Evolutionary conservation across 306 rosid species (phyloP).

Genomic region (Prunus armeniaca): DNA sequence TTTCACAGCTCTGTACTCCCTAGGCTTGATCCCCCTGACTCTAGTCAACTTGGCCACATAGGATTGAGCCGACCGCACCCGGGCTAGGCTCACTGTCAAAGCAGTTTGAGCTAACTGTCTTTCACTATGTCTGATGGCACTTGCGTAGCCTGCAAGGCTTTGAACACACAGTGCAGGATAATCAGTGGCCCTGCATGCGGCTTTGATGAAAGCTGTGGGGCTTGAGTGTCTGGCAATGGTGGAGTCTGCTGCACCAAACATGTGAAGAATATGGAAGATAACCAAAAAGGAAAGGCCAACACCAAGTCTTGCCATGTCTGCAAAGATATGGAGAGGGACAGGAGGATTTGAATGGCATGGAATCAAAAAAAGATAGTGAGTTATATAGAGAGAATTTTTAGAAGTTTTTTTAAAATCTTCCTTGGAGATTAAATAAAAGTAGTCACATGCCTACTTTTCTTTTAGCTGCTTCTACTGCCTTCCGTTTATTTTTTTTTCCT

Average conservation of each 20-base stretch:
- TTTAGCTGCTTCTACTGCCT: not conserved
- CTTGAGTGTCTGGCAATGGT: constrained; percentile 19
- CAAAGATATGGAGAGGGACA: not conserved
- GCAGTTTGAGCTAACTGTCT: constrained; percentile 58
- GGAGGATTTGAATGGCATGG: not conserved
- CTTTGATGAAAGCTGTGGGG: constrained; percentile 47
- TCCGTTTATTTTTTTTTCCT: not conserved
- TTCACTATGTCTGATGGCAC: constrained; percentile 43
- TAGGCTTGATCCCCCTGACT: constrained; percentile 35
- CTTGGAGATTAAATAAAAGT: constrained; percentile 5
- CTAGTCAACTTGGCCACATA: constrained; percentile 47
- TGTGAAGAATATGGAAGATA: constrained; percentile 28
- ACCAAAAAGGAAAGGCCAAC: constrained; percentile 22
- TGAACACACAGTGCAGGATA: constrained; percentile 62
- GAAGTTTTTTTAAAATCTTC: not conserved
- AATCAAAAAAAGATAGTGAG: not conserved
- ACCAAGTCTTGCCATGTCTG: constrained; percentile 39
- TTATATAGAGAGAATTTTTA: constrained; percentile 15
- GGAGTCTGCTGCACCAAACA: constrained; percentile 15
- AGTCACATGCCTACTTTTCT: constrained; percentile 10
- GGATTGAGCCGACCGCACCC: constrained; percentile 38
- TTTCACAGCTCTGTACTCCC: constrained; percentile 52
- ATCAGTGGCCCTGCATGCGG: constrained; percentile 56
- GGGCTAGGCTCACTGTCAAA: constrained; percentile 58
- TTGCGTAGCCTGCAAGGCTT: constrained; percentile 42